Conservation (phyloP, 768 basidiomycete species). For the Termitomyces sp. region DNA sequence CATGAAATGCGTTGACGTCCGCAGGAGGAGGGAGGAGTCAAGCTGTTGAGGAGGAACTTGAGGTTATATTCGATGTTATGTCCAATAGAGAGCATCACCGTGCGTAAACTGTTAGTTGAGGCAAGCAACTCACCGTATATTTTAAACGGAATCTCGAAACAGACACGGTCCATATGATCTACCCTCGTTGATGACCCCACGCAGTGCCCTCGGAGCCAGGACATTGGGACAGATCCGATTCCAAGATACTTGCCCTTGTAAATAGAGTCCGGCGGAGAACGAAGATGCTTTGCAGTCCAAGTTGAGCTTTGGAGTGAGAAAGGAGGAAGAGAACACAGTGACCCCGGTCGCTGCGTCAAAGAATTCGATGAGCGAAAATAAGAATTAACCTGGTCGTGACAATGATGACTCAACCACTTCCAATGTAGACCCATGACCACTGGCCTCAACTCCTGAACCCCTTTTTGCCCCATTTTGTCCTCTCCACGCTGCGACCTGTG, state of each 20-base stretch:
- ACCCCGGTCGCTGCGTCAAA: neutral
- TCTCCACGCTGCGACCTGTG: neutral
- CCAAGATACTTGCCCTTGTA: neutral
- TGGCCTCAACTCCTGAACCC: neutral
- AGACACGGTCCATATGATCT: neutral
- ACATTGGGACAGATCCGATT: neutral
- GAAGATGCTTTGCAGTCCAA: neutral
- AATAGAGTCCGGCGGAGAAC: neutral
- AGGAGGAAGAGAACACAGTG: neutral
- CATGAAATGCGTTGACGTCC: neutral
- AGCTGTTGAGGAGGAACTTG: neutral
- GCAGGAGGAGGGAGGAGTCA: too few relatives aligned
- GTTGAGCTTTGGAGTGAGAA: neutral
- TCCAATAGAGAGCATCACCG: neutral
- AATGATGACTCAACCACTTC: neutral
- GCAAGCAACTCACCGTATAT: neutral
- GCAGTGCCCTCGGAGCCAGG: neutral
- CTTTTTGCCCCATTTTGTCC: neutral
- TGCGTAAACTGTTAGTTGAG: neutral
- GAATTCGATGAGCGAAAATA: neutral
- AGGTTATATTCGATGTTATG: neutral
- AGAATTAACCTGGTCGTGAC: neutral
- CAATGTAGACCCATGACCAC: neutral
- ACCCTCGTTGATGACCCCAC: neutral
- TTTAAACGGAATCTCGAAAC: neutral